These are phyloP conservation scores for Bullera alba DNA, from an alignment of 768 basidiomycete genomes.

Conservation along the genomic window DNA sequence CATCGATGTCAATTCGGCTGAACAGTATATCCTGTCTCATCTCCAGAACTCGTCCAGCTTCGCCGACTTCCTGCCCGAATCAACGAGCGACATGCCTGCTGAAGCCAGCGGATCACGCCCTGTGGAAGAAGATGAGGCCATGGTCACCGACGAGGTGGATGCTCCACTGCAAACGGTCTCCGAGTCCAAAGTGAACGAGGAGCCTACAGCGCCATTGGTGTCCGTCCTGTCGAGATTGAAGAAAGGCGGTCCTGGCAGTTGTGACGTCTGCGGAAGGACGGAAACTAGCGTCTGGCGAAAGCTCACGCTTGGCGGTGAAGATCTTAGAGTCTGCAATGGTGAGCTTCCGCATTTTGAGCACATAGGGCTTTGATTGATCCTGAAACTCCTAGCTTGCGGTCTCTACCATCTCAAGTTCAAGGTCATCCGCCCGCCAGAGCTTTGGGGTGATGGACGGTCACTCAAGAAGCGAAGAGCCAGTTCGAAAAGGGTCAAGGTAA, in stretches of 20 bases:
- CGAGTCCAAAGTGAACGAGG: neutral
- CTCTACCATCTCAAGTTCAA: constrained; percentile 36
- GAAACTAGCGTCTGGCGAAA: constrained; percentile 39
- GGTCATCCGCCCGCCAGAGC: constrained; percentile 30
- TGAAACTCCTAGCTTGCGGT: constrained; percentile 25
- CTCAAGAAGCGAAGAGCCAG: constrained; percentile 30
- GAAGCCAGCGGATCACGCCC: neutral
- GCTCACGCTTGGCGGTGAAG: constrained; percentile 16
- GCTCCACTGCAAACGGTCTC: neutral
- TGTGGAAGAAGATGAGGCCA: too few relatives aligned
- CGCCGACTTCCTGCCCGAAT: constrained; percentile 18
- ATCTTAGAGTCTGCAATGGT: constrained; percentile 37
- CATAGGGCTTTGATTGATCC: neutral
- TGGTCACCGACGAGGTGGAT: neutral
- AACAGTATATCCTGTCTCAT: constrained; percentile 3
- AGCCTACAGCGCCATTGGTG: neutral
- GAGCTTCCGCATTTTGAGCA: constrained; percentile 3
- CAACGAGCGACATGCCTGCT: too few relatives aligned
- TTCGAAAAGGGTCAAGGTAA: too few relatives aligned
- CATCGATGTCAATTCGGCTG: constrained; percentile 1
- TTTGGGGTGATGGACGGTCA: constrained; percentile 36
- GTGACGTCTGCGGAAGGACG: constrained; percentile 36
- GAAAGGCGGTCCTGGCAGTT: constrained; percentile 33
- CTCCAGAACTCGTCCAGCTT: constrained; percentile 9
- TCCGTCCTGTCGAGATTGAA: constrained; percentile 23